Evolutionary conservation across 2,329 filamentous ascomycete species (phyloP), one percentile per base, ranked within the genome.

Genomic region (Trichoderma koningiopsis): DNA sequence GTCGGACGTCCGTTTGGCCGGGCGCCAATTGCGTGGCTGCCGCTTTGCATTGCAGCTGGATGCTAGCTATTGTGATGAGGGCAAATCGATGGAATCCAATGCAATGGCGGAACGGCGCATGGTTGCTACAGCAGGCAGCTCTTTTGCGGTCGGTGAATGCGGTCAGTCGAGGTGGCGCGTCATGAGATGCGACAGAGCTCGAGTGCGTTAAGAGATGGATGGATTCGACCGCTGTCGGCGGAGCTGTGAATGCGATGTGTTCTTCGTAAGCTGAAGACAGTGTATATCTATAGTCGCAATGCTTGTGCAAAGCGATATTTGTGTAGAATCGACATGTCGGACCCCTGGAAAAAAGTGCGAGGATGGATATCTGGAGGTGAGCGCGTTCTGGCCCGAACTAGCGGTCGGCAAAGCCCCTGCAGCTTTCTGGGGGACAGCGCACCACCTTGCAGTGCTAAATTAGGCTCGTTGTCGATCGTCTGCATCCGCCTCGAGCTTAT

Each of bases 41-140:
- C 72, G 71, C 73, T 73, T 53, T 77, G 75, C 76, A 78, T 77
- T 5, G 71, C 63, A 49, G 24, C 33, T 31, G 27, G 11, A 35
- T 29, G 29, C 40, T 35, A 14, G 35, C 29, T 60, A 53, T 37
- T 53, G 40, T 61, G 29, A 68, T 19, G 24, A 19, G 19, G 47
- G 22, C 31, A 47, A 68, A 60, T 68, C 47, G 27, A 60, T 52
- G 8, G 13, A 29, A 29, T 40, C 43, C 19, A 35, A 57, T 57
- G 58, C 58, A 57, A 49, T 35, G 58, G 52, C 49, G 49, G 49
- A 55, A 63, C 35, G 52, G 66, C 57, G 66, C 66, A 68, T 68
- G 35, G 58, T 68, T 56, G 24, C 52, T 40, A 35, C 61, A 55
- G 61, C 22, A 64, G 16, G 49, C 6, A 24, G 16, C 16, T 61